phyloP scores from a whole-genome alignment of 495 filamentous ascomycete genomes.

The Podospora pseudocomata region DNA sequence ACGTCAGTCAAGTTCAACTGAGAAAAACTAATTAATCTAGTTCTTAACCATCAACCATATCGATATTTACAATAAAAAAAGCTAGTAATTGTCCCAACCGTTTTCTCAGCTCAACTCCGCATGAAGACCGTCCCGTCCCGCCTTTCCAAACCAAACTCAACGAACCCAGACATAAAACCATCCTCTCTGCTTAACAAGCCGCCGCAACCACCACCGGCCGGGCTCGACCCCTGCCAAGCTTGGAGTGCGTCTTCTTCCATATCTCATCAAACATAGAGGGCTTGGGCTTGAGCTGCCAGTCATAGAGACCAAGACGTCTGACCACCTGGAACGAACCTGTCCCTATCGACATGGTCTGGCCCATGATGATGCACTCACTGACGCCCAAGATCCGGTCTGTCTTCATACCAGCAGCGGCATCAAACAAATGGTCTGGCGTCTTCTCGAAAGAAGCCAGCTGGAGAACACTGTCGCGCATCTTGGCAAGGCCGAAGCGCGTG shows the following conservation, averaged over 20 bases:
- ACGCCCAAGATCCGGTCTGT: slow-evolving; percentile 87
- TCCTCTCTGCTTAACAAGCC: background rate
- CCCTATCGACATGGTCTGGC: slow-evolving; percentile 83
- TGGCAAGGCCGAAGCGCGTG: slow-evolving; percentile 90
- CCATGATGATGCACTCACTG: slow-evolving; percentile 97
- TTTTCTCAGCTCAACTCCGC: background rate
- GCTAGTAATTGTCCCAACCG: background rate
- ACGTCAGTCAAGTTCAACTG: no score
- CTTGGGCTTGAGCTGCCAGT: slow-evolving; percentile 58
- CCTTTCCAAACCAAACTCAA: background rate
- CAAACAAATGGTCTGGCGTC: slow-evolving; percentile 95
- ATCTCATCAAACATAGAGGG: slow-evolving; percentile 74
- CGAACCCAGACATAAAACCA: background rate
- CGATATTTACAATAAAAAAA: background rate
- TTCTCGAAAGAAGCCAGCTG: slow-evolving; percentile 98
- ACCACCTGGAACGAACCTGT: slow-evolving; percentile 91
- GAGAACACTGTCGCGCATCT: slow-evolving; percentile 93
- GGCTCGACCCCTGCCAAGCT: slow-evolving; percentile 52
- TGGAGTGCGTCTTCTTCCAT: slow-evolving; percentile 50
- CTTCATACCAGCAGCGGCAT: slow-evolving; percentile 87
- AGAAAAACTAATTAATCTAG: background rate
- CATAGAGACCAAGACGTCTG: slow-evolving; percentile 63
- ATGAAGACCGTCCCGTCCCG: background rate
- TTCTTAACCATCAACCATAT: background rate
- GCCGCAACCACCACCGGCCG: background rate